Evolutionary conservation across 2,329 filamentous ascomycete genomes (phyloP).

Genomic region (Laburnicola sp.): DNA sequence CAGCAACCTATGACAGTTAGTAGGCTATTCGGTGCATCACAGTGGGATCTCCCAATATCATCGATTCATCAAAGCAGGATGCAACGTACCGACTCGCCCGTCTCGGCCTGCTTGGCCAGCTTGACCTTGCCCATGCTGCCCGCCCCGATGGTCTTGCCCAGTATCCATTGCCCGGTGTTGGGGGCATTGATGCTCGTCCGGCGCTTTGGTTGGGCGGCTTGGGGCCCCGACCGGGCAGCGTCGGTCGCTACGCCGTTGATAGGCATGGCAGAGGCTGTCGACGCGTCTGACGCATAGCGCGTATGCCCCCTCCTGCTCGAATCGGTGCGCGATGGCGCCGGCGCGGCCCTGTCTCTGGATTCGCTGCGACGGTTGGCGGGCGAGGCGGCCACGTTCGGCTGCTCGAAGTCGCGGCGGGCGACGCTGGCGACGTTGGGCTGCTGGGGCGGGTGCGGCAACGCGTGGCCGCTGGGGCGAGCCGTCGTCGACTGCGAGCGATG

Average conservation of each 20-base stretch:
- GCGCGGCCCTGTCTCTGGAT: constrained; percentile 61
- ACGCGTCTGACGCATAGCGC: constrained; percentile 52
- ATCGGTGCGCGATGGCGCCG: constrained; percentile 57
- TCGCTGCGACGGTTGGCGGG: constrained; percentile 63
- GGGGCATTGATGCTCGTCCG: constrained; percentile 85
- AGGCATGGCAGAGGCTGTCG: constrained; percentile 41
- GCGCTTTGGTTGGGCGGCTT: constrained; percentile 43
- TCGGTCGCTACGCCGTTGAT: constrained; percentile 45
- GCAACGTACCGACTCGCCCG: constrained; percentile 77
- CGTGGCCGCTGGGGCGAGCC: constrained; percentile 37
- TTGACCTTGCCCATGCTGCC: constrained; percentile 99
- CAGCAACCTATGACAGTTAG: constrained; percentile 69
- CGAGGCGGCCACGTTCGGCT: constrained; percentile 63
- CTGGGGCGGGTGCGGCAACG: constrained; percentile 44
- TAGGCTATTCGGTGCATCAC: not conserved
- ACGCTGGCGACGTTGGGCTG: constrained; percentile 55
- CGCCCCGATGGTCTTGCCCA: constrained; percentile 95
- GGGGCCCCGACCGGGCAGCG: constrained; percentile 27
- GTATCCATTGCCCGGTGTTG: constrained; percentile 82
- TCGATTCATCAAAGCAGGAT: not conserved
- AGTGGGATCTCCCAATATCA: not conserved
- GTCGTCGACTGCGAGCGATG: constrained; percentile 44
- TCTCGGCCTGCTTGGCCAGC: constrained; percentile 85
- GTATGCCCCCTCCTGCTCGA: constrained; percentile 53
- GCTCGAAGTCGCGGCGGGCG: constrained; percentile 73